These are phyloP conservation scores for Pyrenochaeta sp. DNA, from an alignment of 2,329 filamentous ascomycete genomes.

Conservation along the genomic window DNA sequence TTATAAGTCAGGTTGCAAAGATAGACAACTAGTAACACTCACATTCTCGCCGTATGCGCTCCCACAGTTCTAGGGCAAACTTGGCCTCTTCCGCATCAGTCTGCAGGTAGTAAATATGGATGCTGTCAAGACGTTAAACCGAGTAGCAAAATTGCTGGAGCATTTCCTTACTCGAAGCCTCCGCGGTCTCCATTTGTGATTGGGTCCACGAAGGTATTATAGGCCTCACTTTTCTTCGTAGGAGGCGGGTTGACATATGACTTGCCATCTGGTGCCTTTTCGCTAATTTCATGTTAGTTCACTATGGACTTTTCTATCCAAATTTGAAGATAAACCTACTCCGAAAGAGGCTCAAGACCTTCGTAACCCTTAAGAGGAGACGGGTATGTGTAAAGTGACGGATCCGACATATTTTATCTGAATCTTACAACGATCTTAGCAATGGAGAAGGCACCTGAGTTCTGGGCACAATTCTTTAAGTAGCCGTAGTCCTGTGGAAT, in stretches of 20 bases:
- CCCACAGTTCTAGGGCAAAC: slow-evolving; percentile 76
- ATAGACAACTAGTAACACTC: slow-evolving; percentile 33
- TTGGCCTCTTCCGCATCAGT: slow-evolving; percentile 66
- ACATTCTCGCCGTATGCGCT: slow-evolving; percentile 83
- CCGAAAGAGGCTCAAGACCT: slow-evolving; percentile 62
- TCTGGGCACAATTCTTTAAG: too few relatives aligned
- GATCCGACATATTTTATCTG: slow-evolving; percentile 56
- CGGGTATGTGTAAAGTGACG: slow-evolving; percentile 57
- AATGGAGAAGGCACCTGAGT: too few relatives aligned
- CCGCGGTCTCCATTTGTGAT: slow-evolving; percentile 71
- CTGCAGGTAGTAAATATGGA: slow-evolving; percentile 83
- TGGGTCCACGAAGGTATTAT: slow-evolving; percentile 72
- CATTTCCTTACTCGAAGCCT: slow-evolving; percentile 70
- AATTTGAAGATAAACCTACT: too few relatives aligned
- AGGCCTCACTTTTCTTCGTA: slow-evolving; percentile 69
- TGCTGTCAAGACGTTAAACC: slow-evolving; percentile 26
- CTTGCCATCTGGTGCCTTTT: slow-evolving; percentile 76
- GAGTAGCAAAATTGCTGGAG: neutral
- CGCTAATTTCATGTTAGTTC: slow-evolving; percentile 47
- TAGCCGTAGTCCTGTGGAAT: too few relatives aligned
- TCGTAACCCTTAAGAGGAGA: slow-evolving; percentile 68
- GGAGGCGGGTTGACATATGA: slow-evolving; percentile 73
- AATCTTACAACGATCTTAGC: too few relatives aligned
- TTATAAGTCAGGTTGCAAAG: slow-evolving; percentile 7
- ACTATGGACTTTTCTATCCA: neutral